Base-by-base conservation (phyloP, 164 flowering plant genomes). In the Vitis amurensis region DNA sequence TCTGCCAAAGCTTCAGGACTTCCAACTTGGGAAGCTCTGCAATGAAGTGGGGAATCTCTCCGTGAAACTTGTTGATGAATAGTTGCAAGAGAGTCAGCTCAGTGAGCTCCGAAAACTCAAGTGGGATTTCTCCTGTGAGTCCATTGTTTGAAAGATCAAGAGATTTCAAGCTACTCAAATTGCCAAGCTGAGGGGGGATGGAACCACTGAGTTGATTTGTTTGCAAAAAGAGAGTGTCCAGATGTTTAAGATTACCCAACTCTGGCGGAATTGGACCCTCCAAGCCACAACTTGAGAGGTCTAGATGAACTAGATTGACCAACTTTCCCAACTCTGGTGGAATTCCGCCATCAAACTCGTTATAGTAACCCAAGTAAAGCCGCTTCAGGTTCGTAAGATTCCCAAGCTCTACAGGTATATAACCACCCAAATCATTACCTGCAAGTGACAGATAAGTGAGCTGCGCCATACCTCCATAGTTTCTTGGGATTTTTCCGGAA, bases 121-220 rank as follows among this genome's bases (percentile, higher is more conserved):
- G 61, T 0, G 91, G 95, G 30, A 90, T 81, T 44, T 83, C 89
- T 37, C 95, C 95, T 0, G 82, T 77, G 12, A 90, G 70, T 19
- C 58, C 76, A 70, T 90, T 90, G 80, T 84, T 82, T 4, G 95
- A 88, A 30, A 90, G 78, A 77, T 90, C 95, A 44, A 90, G 81
- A 14, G 82, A 78, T 50, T 68, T 84, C 71, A 90, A 73, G 71
- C 80, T 78, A 15, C 74, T 84, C 75, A 88, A 8, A 59, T 83
- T 82, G 50, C 93, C 88, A 0, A 90, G 70, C 11, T 85, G 60
- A 2, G 83, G 70, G 23, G 95, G 88, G 68, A 90, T 78, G 2
- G 79, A 69, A 57, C 91, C 93, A 17, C 27, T 65, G 16, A 90
- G 83, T 65, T 75, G 84, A 77, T 90, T 90, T 0, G 75, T 77